Percentiles rank a stretch among this genome's conserved stretches.
These are phyloP conservation scores for Chondrus crispus DNA, from an alignment of 23 red algal species.

Conservation along the genomic window DNA sequence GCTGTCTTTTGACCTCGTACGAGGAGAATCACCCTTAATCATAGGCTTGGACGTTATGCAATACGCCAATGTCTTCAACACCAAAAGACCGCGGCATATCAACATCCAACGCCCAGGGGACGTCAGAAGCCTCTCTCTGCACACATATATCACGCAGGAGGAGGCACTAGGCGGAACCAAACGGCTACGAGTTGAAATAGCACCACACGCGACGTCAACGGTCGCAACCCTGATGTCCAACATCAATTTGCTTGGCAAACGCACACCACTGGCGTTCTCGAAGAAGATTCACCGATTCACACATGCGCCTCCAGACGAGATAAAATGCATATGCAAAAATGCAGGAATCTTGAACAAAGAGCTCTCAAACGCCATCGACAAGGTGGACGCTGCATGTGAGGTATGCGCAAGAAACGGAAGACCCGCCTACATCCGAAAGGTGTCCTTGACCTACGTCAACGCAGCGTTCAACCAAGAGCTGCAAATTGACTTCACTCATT, in stretches of 20 bases:
- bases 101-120: background rate
- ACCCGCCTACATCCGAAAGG: background rate
- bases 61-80: background rate
- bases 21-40: background rate
- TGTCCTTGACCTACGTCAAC: conserved; percentile 6
- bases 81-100: background rate
- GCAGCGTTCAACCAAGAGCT: background rate
- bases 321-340: background rate
- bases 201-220: background rate
- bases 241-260: background rate
- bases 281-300: conserved; percentile 5
- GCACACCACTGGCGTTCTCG: background rate
- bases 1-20: conserved; percentile 2
- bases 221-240: background rate
- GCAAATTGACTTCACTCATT: background rate
- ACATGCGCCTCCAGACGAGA: background rate
- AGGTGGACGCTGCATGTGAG: background rate
- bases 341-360: background rate
- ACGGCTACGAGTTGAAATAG: background rate
- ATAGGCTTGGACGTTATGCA: background rate
- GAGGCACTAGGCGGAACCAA: background rate
- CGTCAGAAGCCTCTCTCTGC: background rate
- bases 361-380: background rate
- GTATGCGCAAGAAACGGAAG: background rate
- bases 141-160: background rate